Evolutionary conservation across 495 filamentous ascomycete genomes (phyloP).

Genomic region (Xylaria intraflava): DNA sequence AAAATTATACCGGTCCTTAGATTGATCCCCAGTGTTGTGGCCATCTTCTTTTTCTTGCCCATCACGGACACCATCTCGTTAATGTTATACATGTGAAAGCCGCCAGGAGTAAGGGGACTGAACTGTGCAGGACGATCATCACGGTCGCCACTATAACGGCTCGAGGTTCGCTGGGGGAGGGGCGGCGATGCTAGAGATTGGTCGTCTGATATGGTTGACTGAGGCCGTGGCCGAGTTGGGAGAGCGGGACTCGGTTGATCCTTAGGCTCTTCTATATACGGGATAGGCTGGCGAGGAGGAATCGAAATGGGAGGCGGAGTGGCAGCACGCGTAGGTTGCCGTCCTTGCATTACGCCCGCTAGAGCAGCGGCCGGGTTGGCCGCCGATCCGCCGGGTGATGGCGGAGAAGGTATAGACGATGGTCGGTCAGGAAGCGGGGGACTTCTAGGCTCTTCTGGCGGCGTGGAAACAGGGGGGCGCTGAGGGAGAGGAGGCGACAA

Average conservation of each 20-base stretch:
- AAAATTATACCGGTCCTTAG: conserved; percentile 78
- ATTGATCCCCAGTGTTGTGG: conserved; percentile 88
- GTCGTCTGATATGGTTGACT: conserved; percentile 48
- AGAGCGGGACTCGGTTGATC: conserved; percentile 58
- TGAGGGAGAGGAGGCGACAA: conserved; percentile 19
- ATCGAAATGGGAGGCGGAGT: conserved; percentile 22
- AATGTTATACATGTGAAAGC: conserved; percentile 90
- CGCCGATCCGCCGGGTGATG: conserved; percentile 17
- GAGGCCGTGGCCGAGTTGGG: conserved; percentile 61
- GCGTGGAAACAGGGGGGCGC: conserved; percentile 23
- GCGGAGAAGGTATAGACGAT: conserved; percentile 15
- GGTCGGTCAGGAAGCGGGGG: conserved; percentile 27
- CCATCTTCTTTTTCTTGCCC: conserved; percentile 96
- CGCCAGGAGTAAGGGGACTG: conserved; percentile 52
- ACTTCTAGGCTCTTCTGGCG: conserved; percentile 38
- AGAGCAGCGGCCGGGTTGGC: conserved; percentile 32
- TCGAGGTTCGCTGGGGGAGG: conserved; percentile 17
- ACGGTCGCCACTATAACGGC: conserved; percentile 21
- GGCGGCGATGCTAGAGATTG: conserved; percentile 37
- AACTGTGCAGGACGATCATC: neutral
- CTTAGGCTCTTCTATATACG: conserved; percentile 54
- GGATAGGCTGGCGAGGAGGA: conserved; percentile 43
- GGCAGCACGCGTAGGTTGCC: conserved; percentile 12
- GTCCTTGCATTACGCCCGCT: conserved; percentile 32
- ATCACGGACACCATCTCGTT: conserved; percentile 92